These are phyloP conservation scores for Neurospora sp. DNA, from an alignment of 495 filamentous ascomycete genomes.

Conservation along the genomic window DNA sequence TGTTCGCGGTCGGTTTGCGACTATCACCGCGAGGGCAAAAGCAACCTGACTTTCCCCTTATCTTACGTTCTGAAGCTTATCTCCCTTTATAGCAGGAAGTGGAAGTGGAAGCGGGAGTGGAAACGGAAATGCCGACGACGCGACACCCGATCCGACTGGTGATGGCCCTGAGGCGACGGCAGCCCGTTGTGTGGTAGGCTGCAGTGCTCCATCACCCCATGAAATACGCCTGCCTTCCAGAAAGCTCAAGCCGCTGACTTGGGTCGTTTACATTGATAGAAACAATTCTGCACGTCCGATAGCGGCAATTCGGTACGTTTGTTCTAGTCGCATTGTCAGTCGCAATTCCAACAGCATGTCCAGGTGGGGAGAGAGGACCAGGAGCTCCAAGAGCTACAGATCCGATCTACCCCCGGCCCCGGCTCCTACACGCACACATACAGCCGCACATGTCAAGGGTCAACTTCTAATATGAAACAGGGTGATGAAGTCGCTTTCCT, in stretches of 20 bases:
- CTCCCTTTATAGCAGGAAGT: conserved; percentile 3
- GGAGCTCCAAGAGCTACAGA: background rate
- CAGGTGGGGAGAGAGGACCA: background rate
- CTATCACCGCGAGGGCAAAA: background rate
- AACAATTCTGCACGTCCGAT: conserved; percentile 70
- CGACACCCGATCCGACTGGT: conserved; percentile 22
- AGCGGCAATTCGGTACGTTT: conserved; percentile 48
- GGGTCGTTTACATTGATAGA: conserved; percentile 14
- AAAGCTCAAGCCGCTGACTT: conserved; percentile 5
- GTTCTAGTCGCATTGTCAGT: background rate
- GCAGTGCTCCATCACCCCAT: conserved; percentile 9
- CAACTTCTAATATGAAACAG: conserved; percentile 21
- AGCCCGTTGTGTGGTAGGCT: conserved; percentile 40
- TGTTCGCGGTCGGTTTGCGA: background rate
- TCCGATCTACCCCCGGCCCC: background rate
- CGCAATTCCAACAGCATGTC: background rate
- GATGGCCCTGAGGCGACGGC: conserved; percentile 51
- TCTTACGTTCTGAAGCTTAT: background rate
- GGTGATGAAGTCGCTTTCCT: conserved; percentile 87
- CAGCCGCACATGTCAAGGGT: background rate
- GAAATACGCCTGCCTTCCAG: background rate
- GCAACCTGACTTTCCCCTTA: background rate
- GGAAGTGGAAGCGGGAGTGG: conserved; percentile 4
- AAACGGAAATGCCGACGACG: conserved; percentile 9
- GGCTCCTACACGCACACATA: background rate